Evolutionary conservation across 1,284 basidiomycete genomes (phyloP).

Genomic region (Ceratobasidium theobromae): DNA sequence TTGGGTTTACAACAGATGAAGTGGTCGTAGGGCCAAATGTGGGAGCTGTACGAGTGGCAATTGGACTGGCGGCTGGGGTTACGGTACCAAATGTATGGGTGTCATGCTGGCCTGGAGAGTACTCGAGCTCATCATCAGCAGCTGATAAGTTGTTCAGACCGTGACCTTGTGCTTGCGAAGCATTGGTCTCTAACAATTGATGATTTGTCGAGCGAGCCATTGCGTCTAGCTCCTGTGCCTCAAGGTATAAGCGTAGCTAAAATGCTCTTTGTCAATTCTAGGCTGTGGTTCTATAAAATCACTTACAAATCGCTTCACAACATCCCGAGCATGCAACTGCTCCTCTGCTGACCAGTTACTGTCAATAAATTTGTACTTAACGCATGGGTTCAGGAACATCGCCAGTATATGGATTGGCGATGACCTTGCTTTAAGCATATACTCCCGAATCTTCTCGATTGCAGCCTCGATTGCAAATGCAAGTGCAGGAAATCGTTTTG

Average conservation of each 20-base stretch:
- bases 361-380: background rate
- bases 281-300: too few species aligned
- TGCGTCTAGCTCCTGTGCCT: background rate
- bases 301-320: background rate
- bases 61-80: too few species aligned
- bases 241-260: background rate
- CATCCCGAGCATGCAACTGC: background rate
- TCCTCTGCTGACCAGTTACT: background rate
- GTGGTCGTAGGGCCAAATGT: too few species aligned
- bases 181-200: background rate
- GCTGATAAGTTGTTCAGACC: background rate
- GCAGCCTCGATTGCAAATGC: background rate
- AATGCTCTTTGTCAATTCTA: background rate
- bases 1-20: too few species aligned
- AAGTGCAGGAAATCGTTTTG: background rate
- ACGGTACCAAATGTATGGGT: too few species aligned
- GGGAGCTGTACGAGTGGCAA: too few species aligned
- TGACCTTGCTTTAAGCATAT: background rate
- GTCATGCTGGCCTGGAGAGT: too few species aligned
- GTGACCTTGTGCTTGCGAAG: background rate
- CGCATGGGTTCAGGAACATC: background rate
- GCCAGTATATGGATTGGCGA: slow-evolving; percentile 2
- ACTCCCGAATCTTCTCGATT: slow-evolving; percentile 1
- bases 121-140: too few species aligned
- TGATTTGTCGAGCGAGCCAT: background rate